These are phyloP conservation scores for Glonium stellatum DNA, from an alignment of 495 filamentous ascomycete genomes.

Conservation along the genomic window DNA sequence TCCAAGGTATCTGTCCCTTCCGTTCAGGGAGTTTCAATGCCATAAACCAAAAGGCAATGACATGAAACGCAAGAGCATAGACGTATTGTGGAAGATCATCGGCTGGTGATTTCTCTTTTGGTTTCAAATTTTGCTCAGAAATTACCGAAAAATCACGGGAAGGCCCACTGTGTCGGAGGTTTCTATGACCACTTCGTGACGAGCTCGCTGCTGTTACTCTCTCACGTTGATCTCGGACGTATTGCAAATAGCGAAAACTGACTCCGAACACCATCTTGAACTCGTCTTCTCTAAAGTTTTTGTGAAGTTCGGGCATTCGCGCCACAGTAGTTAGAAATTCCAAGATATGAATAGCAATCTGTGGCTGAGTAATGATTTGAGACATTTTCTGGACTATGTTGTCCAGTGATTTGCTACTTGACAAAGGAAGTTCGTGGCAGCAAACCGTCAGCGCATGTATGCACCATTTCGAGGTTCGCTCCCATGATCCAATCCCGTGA, in stretches of 20 bases:
- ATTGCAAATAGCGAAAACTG: conserved; percentile 84
- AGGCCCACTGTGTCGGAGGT: conserved; percentile 38
- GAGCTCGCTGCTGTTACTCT: conserved; percentile 29
- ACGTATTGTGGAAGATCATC: conserved; percentile 84
- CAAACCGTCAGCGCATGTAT: conserved; percentile 92
- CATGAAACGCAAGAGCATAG: conserved; percentile 85
- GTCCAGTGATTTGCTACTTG: conserved; percentile 72
- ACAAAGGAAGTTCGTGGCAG: conserved; percentile 82
- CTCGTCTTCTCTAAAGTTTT: conserved; percentile 79
- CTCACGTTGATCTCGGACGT: conserved; percentile 52
- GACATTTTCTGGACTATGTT: conserved; percentile 86
- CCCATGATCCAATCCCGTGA: conserved; percentile 72
- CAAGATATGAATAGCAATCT: conserved; percentile 86
- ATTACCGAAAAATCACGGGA: conserved; percentile 38
- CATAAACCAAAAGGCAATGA: conserved; percentile 95
- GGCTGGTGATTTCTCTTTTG: conserved; percentile 13
- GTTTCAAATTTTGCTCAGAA: conserved; percentile 13
- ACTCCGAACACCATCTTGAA: conserved; percentile 91
- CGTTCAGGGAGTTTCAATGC: conserved; percentile 78
- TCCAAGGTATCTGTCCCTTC: conserved; percentile 78
- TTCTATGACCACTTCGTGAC: conserved; percentile 9
- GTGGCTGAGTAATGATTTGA: conserved; percentile 85
- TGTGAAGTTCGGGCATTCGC: conserved; percentile 73
- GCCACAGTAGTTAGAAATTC: conserved; percentile 87
- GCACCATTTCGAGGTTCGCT: conserved; percentile 79